A percentile compares a stretch with the other conserved stretches of the same genome.
Evolutionary conservation across 805 yeast genomes (phyloP).

Genomic region (Blastobotrys chiropterorum): DNA sequence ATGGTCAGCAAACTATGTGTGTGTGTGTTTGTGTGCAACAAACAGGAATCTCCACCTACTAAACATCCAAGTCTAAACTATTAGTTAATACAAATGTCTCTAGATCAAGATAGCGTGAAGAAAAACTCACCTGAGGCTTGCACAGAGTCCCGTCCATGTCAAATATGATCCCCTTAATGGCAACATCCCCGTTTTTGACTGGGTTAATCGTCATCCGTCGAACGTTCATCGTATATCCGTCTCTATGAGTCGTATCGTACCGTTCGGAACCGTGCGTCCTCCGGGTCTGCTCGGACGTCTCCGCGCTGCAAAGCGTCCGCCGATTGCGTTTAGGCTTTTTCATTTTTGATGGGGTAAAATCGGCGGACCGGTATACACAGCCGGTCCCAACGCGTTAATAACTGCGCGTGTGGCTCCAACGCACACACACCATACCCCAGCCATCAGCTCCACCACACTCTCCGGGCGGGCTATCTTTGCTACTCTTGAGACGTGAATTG

Average conservation of each 20-base stretch:
- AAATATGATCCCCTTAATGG: slow-evolving; percentile 51
- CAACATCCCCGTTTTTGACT: slow-evolving; percentile 23
- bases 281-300: too few relatives aligned
- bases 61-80: slow-evolving; percentile 41
- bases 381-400: not conserved
- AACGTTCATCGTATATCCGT: not conserved
- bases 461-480: not conserved
- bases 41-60: slow-evolving; percentile 19
- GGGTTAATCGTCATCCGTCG: slow-evolving; percentile 15
- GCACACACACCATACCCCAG: not conserved
- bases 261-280: too few relatives aligned
- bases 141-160: slow-evolving; percentile 81
- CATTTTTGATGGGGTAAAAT: too few relatives aligned
- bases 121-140: slow-evolving; percentile 45
- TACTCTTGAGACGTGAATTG: not conserved
- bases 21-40: not conserved
- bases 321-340: too few relatives aligned
- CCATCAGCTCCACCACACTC: not conserved
- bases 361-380: not conserved
- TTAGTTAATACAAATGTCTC: not conserved
- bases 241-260: too few relatives aligned
- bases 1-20: not conserved
- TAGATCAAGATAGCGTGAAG: too few relatives aligned
- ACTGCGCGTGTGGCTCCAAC: not conserved
- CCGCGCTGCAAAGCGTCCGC: not conserved